Percentiles rank a stretch among this genome's conserved stretches.
These are phyloP conservation scores for Sclerotinia spermophila DNA, from an alignment of 2,329 filamentous ascomycete genomes.

Conservation along the genomic window DNA sequence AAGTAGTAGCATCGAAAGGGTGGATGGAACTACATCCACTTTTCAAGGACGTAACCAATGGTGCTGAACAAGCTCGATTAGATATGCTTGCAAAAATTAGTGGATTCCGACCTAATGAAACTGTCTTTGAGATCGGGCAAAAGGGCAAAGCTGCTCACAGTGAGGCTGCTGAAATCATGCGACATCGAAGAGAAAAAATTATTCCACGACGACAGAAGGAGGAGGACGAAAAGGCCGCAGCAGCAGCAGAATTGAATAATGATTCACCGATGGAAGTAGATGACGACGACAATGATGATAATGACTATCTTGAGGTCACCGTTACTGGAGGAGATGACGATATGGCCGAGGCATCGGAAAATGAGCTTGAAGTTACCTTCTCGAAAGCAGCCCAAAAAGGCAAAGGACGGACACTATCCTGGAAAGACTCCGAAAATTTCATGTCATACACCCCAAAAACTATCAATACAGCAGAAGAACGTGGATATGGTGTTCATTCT, in stretches of 20 bases:
- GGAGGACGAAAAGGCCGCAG: conserved; percentile 41
- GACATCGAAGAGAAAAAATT: conserved; percentile 65
- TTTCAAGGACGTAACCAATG: conserved; percentile 67
- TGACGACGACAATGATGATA: conserved; percentile 41
- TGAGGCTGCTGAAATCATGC: conserved; percentile 73
- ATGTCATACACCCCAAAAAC: conserved; percentile 91
- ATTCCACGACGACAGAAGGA: conserved; percentile 49
- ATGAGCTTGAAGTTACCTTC: conserved; percentile 67
- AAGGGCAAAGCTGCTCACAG: conserved; percentile 59
- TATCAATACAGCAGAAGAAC: conserved; percentile 79
- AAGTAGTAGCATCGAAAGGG: conserved; percentile 64
- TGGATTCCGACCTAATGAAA: conserved; percentile 84
- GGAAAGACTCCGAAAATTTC: conserved; percentile 84
- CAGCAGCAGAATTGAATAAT: conserved; percentile 32
- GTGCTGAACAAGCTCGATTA: conserved; percentile 67
- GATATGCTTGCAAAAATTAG: conserved; percentile 87
- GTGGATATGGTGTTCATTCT: conserved; percentile 88
- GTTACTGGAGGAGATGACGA: conserved; percentile 40
- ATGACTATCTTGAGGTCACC: conserved; percentile 39
- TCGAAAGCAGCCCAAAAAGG: conserved; percentile 53
- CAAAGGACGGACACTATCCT: conserved; percentile 59
- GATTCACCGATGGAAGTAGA: conserved; percentile 29
- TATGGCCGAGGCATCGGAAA: conserved; percentile 57
- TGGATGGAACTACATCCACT: conserved; percentile 77
- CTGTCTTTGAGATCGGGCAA: conserved; percentile 90